A percentile compares a stretch with the other conserved stretches of the same genome.
phyloP scores from a whole-genome alignment of 345 rosid species.

The Noccaea caerulescens region DNA sequence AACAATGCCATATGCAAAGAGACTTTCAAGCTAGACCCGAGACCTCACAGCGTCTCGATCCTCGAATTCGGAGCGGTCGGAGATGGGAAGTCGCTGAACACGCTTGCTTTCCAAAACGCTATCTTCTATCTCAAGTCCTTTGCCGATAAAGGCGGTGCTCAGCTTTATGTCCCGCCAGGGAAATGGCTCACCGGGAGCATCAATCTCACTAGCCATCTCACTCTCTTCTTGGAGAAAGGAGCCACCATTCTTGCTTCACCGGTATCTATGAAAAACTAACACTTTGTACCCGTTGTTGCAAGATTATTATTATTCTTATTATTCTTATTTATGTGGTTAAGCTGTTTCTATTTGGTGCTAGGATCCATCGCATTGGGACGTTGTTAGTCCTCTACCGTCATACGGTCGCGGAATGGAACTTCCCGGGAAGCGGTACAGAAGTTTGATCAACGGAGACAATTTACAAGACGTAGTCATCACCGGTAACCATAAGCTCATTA shows the following conservation, averaged over 20 bases:
- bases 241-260: conserved; percentile 90
- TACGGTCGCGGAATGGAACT: conserved; percentile 89
- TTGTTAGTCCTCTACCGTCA: conserved; percentile 79
- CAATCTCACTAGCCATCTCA: conserved; percentile 96
- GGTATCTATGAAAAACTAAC: conserved; percentile 43
- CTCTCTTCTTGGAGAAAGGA: conserved; percentile 86
- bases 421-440: conserved; percentile 74
- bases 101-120: conserved; percentile 91
- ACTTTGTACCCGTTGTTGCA: background rate
- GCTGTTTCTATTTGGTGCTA: conserved; percentile 41
- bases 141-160: conserved; percentile 97
- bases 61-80: conserved; percentile 95
- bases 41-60: conserved; percentile 91
- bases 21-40: conserved; percentile 57
- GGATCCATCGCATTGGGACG: conserved; percentile 86
- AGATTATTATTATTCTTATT: background rate
- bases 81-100: conserved; percentile 78
- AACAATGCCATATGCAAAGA: conserved; percentile 54
- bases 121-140: conserved; percentile 93
- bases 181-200: conserved; percentile 93
- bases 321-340: too few relatives aligned
- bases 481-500: conserved; percentile 47
- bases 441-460: conserved; percentile 84
- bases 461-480: conserved; percentile 79
- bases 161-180: conserved; percentile 89